Conservation (phyloP, 345 rosid species). For the Hevea brasiliensis region DNA sequence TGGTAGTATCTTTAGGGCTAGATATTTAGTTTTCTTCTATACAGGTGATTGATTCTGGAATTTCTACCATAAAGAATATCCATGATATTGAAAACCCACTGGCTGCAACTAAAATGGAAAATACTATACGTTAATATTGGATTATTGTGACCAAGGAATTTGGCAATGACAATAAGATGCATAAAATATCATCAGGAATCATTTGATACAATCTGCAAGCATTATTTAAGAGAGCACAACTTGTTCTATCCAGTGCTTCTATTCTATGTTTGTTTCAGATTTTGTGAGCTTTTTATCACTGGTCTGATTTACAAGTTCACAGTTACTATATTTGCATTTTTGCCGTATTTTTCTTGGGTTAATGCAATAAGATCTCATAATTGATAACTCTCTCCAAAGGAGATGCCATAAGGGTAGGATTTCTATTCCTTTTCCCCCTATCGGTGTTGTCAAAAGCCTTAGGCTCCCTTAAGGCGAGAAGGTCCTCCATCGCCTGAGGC, state of each 20-base stretch:
- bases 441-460: no score
- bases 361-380: neutral
- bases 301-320: neutral
- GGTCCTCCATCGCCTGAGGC: no score
- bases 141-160: neutral
- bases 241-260: neutral
- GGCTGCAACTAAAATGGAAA: neutral
- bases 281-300: no score
- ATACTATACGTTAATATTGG: neutral
- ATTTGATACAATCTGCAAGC: neutral
- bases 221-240: neutral
- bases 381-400: neutral
- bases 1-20: neutral
- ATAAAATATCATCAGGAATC: neutral
- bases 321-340: neutral
- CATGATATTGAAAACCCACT: neutral
- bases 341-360: neutral
- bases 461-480: no score
- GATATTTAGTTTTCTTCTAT: neutral
- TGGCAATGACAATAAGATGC: neutral
- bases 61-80: neutral
- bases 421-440: neutral
- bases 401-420: neutral
- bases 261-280: neutral
- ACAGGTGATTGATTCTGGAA: neutral